A percentile compares a stretch with the other conserved stretches of the same genome.
Conservation (phyloP, 2,329 filamentous ascomycete species). For the Monilinia fructicola region DNA sequence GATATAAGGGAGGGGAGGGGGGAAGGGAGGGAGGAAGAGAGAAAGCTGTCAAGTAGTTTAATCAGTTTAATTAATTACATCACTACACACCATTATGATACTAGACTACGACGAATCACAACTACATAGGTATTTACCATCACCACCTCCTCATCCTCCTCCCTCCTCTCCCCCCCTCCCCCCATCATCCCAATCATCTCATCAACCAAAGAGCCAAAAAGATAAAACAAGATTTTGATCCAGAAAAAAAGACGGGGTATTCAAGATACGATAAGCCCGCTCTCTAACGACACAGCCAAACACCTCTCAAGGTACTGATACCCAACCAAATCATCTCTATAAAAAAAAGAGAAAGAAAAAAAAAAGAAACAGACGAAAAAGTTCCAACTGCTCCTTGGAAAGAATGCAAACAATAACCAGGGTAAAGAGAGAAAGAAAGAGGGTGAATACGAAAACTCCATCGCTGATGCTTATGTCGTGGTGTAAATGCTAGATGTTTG, state of each 20-base stretch:
- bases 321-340: neutral
- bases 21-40: too few relatives aligned
- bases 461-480: conserved; percentile 32
- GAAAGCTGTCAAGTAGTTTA: too few relatives aligned
- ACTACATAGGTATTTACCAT: too few relatives aligned
- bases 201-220: too few relatives aligned
- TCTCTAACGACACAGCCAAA: neutral
- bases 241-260: conserved; percentile 1
- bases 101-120: too few relatives aligned
- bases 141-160: too few relatives aligned
- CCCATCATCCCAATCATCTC: neutral
- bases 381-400: neutral
- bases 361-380: neutral
- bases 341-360: neutral
- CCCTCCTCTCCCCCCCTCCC: neutral
- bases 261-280: conserved; percentile 4
- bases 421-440: neutral
- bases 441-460: conserved; percentile 23
- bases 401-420: neutral
- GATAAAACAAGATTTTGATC: too few relatives aligned
- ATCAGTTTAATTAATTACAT: too few relatives aligned
- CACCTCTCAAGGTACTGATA: conserved; percentile 6
- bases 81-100: too few relatives aligned
- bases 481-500: conserved; percentile 11
- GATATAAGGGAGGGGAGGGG: too few relatives aligned